Evolutionary conservation across 169 alveolate species (phyloP).

Genomic region (Besnoitia besnoiti): DNA sequence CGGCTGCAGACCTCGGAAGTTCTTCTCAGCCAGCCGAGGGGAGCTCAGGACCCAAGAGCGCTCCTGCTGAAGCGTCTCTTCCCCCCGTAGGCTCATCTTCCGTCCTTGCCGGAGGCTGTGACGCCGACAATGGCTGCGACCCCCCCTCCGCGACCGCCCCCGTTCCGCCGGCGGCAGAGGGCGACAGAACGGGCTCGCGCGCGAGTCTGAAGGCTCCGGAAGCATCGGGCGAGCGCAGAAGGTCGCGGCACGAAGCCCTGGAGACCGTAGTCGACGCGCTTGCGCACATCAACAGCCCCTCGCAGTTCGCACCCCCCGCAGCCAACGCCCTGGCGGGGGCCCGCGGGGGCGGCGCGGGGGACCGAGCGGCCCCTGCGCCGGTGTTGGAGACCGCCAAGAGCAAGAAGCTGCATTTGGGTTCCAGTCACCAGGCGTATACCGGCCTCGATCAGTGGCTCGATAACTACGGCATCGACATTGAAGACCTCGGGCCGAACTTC

Average conservation of each 20-base stretch:
- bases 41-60: too few species aligned
- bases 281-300: constrained; percentile 9
- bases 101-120: neutral
- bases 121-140: too few species aligned
- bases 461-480: neutral
- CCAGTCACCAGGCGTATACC: constrained; percentile 29
- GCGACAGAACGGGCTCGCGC: neutral
- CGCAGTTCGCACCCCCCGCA: neutral
- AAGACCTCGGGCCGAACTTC: constrained; percentile 53
- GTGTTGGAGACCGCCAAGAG: neutral
- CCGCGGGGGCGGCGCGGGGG: too few species aligned
- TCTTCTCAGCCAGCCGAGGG: too few species aligned
- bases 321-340: neutral
- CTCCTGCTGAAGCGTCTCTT: too few species aligned
- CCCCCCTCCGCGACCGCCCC: neutral
- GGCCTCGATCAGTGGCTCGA: neutral
- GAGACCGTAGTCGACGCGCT: neutral
- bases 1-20: too few species aligned
- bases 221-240: neutral
- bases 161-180: neutral
- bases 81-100: neutral
- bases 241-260: neutral
- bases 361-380: neutral
- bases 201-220: neutral
- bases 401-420: neutral